Evolutionary conservation across 148 eudicot species (phyloP), one percentile per base, ranked within the genome.

Genomic region (Nepenthes gracilis): DNA sequence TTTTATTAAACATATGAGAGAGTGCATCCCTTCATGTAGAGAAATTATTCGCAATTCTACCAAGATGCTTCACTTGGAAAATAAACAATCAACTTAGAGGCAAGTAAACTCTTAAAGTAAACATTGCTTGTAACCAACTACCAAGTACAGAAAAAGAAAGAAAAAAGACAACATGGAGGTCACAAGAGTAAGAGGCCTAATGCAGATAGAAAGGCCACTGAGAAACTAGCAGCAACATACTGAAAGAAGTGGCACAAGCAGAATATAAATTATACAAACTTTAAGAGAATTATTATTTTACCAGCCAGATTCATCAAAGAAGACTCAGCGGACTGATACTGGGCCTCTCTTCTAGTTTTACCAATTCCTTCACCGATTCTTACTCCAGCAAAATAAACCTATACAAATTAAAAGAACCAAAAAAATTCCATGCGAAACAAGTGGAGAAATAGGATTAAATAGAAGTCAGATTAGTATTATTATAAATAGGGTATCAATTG

Each of bases 261-360:
- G 15, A 49, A 10, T 11, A 49, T 49, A 0, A 49, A 1, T 40
- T 8, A 8, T 8, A 49, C 6, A 49, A 49, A 11, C 53, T 10
- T 10, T 2, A 49, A 49, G 3, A 1, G 2, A 2, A 49, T n/a
- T n/a, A 11, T 49, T 49, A 56, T 62, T 60, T 61, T 75, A 85
- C 90, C 87, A 54, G 97, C 87, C 68, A 90, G 67, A 77, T 71
- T 82, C 83, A 82, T 77, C 71, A 83, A 78, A 69, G 88, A 78
- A 57, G 67, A 67, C 75, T 83, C 83, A 13, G 85, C 79, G 67
- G 85, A 85, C 55, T 66, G 64, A 60, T 49, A 69, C 56, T 71
- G 85, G 43, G 88, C 85, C 61, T 83, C 85, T 66, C 79, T 80
- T 71, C 83, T 78, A 43, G 88, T 83, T 62, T 64, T 71, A 48